Evolutionary conservation across 306 rosid species (phyloP), one percentile per base, ranked within the genome.

Genomic region (Mimosa bimucronata): DNA sequence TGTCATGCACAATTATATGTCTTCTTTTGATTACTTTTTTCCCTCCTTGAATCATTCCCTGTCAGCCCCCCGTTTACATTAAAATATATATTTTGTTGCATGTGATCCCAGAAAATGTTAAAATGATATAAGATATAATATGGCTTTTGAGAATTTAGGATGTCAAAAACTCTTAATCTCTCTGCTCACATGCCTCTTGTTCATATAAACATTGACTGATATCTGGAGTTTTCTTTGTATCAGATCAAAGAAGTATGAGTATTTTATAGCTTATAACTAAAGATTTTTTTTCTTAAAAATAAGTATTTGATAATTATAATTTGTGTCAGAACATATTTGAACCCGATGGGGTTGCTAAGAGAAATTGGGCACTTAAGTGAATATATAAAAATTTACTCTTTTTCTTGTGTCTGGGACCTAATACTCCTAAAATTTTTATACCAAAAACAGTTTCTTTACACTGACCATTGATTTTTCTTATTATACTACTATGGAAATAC

Each of bases 1-100:
- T 90, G 89, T 83, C 97, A 88, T 82, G 69, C 91, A 85, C 88
- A 87, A 88, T 88, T 80, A 74, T 88, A 87, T 80, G 75, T 83
- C 70, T 61, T 74, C 79, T 85, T 69, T 80, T 77, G 65, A 74
- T 82, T 89, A 81, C 77, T 88, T 81, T 79, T 70, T 11, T 52
- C 21, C 26, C 82, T 71, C 82, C 84, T 61, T 66, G 61, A 30
- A 61, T 73, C 30, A 71, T 83, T 88, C 85, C 82, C 82, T 81
- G 81, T 86, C 84, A 74, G 71, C 80, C 84, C 86, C 62, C 72
- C 64, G 34, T 66, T 79, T 48, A 61, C 68, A 83, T 74, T 52
- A 62, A 74, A 80, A 29, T 19, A 71, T 77, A n/a, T n/a, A n/a
- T n/a, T 0, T 7, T 13, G 21, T 74, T 65, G 61, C 58, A 42